Conservation (phyloP, 257 asterid species). For the Nicotiana knightiana region DNA sequence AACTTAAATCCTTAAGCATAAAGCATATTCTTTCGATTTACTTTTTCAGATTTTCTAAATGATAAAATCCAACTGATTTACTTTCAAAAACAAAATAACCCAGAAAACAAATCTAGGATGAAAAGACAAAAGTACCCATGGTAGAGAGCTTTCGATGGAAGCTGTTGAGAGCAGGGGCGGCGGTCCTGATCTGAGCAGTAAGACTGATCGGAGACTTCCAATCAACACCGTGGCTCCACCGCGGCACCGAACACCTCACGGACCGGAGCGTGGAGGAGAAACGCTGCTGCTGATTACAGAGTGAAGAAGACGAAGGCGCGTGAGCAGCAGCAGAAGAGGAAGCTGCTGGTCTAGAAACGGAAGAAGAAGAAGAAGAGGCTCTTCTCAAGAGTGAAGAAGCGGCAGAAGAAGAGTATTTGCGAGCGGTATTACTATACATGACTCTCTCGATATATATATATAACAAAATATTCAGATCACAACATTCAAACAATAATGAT, state of each 20-base stretch:
- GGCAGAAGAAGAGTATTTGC: conserved; percentile 31
- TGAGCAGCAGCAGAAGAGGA: conserved; percentile 1
- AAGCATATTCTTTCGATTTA: neutral
- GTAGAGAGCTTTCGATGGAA: conserved; percentile 74
- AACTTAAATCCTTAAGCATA: neutral
- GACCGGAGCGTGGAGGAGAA: conserved; percentile 31
- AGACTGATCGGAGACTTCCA: conserved; percentile 76
- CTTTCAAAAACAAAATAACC: neutral
- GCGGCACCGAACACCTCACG: conserved; percentile 33
- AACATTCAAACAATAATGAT: conserved; percentile 18
- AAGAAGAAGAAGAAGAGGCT: conserved; percentile 34
- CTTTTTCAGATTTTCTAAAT: too few relatives aligned
- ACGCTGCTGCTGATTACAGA: conserved; percentile 41
- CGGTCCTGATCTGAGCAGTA: conserved; percentile 68
- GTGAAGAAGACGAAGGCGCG: neutral
- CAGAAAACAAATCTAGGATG: neutral
- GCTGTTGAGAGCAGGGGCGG: conserved; percentile 36
- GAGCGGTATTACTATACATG: conserved; percentile 11
- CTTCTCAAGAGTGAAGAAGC: conserved; percentile 54
- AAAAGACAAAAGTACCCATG: conserved; percentile 44
- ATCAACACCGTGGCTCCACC: conserved; percentile 91
- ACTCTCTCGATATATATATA: neutral
- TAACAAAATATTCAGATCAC: conserved; percentile 12
- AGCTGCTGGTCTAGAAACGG: conserved; percentile 14
- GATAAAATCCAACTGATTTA: too few relatives aligned